These are phyloP conservation scores for Candida broadrunensis DNA, from an alignment of 805 yeast genomes.

Conservation along the genomic window DNA sequence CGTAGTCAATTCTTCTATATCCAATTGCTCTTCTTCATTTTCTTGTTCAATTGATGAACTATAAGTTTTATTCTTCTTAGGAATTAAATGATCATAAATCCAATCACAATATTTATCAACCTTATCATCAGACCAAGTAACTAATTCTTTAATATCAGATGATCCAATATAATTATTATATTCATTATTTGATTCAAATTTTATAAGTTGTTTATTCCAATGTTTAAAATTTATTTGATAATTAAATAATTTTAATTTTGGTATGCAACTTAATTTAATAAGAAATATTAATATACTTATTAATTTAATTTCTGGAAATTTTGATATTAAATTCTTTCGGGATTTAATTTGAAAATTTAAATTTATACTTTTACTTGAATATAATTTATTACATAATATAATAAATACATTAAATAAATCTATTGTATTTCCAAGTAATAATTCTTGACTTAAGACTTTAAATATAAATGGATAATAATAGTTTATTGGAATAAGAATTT, in stretches of 20 bases:
- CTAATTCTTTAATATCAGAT: constrained; percentile 21
- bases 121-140: constrained; percentile 47
- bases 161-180: constrained; percentile 6
- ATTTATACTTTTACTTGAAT: constrained; percentile 1
- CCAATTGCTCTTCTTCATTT: constrained; percentile 5
- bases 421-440: constrained; percentile 48
- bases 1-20: constrained; percentile 16
- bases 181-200: constrained; percentile 17
- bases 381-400: constrained; percentile 11
- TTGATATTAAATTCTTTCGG: neutral
- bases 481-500: constrained; percentile 13
- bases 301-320: constrained; percentile 37
- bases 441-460: constrained; percentile 37
- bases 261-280: constrained; percentile 27
- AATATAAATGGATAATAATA: constrained; percentile 38
- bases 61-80: constrained; percentile 13
- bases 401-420: constrained; percentile 39
- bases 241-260: neutral
- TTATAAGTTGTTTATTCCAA: constrained; percentile 17
- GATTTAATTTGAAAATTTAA: neutral
- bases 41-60: neutral
- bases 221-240: constrained; percentile 1
- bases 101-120: constrained; percentile 49
- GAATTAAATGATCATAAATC: constrained; percentile 37
- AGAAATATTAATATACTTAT: constrained; percentile 28